These are phyloP conservation scores for Lizonia empirigonia DNA, from an alignment of 2,329 filamentous ascomycete species.

Conservation along the genomic window DNA sequence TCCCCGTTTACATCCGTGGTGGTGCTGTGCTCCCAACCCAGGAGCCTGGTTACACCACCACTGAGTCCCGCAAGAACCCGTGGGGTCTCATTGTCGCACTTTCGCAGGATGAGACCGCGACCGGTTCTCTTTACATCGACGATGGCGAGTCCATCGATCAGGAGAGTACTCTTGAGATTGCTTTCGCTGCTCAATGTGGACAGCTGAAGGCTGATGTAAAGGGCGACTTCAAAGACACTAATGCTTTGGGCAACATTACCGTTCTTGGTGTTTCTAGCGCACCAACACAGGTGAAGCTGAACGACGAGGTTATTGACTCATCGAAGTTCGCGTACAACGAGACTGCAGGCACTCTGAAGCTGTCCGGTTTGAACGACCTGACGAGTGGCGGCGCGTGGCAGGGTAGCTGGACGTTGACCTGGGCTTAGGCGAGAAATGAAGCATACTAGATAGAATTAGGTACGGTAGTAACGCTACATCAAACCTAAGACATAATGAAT, in stretches of 20 bases:
- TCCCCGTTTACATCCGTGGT: slow-evolving; percentile 73
- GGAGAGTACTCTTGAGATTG: slow-evolving; percentile 61
- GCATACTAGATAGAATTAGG: too few relatives aligned
- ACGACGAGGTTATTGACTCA: slow-evolving; percentile 53
- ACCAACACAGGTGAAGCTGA: slow-evolving; percentile 52
- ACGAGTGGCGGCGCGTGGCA: slow-evolving; percentile 64
- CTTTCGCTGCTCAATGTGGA: slow-evolving; percentile 53
- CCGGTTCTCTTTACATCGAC: slow-evolving; percentile 71
- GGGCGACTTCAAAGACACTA: slow-evolving; percentile 63
- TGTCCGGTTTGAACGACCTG: slow-evolving; percentile 57
- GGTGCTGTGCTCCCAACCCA: slow-evolving; percentile 71
- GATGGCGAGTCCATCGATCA: slow-evolving; percentile 72
- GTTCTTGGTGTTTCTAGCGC: slow-evolving; percentile 61
- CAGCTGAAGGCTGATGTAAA: slow-evolving; percentile 56
- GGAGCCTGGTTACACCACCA: slow-evolving; percentile 70
- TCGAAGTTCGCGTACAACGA: slow-evolving; percentile 57
- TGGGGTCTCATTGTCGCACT: slow-evolving; percentile 72
- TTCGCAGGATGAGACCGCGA: slow-evolving; percentile 59
- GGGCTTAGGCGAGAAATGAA: slow-evolving; percentile 42
- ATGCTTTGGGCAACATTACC: slow-evolving; percentile 66
- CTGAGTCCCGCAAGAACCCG: slow-evolving; percentile 64
- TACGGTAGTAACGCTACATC: too few relatives aligned
- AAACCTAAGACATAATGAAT: neutral
- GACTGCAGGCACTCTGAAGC: slow-evolving; percentile 55
- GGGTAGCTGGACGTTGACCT: slow-evolving; percentile 62